A percentile compares a stretch with the other conserved stretches of the same genome.
These are phyloP conservation scores for Aspergillus persii DNA, from an alignment of 2,329 filamentous ascomycete genomes.

Conservation along the genomic window DNA sequence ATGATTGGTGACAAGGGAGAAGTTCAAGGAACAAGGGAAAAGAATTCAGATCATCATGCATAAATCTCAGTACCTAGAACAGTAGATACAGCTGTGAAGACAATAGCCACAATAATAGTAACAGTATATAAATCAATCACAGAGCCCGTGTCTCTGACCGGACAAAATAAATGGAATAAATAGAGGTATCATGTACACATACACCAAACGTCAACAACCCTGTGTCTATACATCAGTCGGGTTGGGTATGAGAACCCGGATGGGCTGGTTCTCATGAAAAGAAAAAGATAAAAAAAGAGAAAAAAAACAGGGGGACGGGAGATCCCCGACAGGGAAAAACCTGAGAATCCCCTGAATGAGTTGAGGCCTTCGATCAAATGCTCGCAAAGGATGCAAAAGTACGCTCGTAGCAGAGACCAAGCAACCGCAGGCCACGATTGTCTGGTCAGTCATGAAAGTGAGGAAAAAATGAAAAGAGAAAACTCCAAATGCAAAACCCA, in stretches of 20 bases:
- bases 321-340: background rate
- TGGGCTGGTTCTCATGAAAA: conserved; percentile 9
- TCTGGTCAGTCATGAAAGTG: conserved; percentile 12
- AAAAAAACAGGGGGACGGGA: conserved; percentile 8
- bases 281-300: conserved; percentile 11
- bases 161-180: conserved; percentile 9
- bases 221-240: conserved; percentile 27
- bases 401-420: conserved; percentile 14
- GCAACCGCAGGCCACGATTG: conserved; percentile 1
- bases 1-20: background rate
- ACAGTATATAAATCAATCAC: conserved; percentile 8
- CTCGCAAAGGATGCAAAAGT: conserved; percentile 14
- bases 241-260: conserved; percentile 16
- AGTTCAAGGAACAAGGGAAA: background rate
- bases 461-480: conserved; percentile 9
- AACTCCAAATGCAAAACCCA: conserved; percentile 19
- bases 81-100: conserved; percentile 3
- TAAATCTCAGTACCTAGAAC: background rate
- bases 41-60: conserved; percentile 3
- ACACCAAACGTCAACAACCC: conserved; percentile 20
- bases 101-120: background rate
- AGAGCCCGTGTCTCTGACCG: conserved; percentile 3
- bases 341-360: background rate
- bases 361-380: background rate
- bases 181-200: conserved; percentile 38